These are phyloP conservation scores for Pelargonium australe DNA, from an alignment of 441 rosid species.

Conservation along the genomic window DNA sequence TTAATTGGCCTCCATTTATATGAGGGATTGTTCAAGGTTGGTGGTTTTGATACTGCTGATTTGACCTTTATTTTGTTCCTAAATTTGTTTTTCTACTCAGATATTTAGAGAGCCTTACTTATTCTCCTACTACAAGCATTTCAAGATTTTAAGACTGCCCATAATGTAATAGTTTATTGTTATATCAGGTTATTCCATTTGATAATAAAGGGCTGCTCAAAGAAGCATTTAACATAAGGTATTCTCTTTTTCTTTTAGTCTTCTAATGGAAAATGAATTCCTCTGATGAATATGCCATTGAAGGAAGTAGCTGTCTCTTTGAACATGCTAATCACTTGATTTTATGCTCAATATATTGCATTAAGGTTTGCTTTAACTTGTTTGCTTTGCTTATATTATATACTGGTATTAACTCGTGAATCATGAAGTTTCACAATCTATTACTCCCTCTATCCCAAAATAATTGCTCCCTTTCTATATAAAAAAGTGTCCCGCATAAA, in stretches of 20 bases:
- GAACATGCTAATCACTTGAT: neutral
- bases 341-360: neutral
- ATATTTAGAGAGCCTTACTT: neutral
- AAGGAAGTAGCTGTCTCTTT: neutral
- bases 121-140: neutral
- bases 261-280: neutral
- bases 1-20: constrained; percentile 93
- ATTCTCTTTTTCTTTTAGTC: constrained; percentile 19
- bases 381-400: neutral
- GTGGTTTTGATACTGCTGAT: constrained; percentile 11
- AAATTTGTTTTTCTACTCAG: neutral
- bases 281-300: neutral
- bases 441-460: neutral
- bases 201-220: constrained; percentile 95
- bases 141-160: constrained; percentile 3
- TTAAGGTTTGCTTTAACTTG: neutral
- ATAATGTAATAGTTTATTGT: constrained; percentile 15
- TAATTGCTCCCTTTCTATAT: too few relatives aligned
- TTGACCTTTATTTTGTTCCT: neutral
- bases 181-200: constrained; percentile 84
- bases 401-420: neutral
- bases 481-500: too few relatives aligned
- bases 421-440: neutral
- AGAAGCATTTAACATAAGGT: constrained; percentile 97
- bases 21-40: constrained; percentile 94